phyloP scores from a whole-genome alignment of 2,329 filamentous ascomycete genomes.

The Monosporascus sp. region DNA sequence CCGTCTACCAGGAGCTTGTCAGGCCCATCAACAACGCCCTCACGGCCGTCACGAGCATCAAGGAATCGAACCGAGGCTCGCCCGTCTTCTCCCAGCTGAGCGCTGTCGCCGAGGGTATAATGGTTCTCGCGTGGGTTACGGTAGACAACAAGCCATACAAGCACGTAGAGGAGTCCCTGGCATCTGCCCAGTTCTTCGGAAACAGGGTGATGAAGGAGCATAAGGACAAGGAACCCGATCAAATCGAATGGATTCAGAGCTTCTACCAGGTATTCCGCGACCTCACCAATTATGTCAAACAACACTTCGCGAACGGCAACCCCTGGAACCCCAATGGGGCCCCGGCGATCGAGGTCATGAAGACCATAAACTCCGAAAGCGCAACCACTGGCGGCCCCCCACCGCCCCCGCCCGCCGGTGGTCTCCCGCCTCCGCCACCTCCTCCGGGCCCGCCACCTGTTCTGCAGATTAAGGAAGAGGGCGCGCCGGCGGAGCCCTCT shows the following conservation, averaged over 20 bases:
- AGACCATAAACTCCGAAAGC: slow-evolving; percentile 48
- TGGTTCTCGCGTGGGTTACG: slow-evolving; percentile 84
- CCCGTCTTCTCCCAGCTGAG: slow-evolving; percentile 76
- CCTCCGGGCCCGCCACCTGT: slow-evolving; percentile 65
- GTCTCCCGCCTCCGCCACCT: slow-evolving; percentile 63
- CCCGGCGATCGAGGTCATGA: slow-evolving; percentile 61
- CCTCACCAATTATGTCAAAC: slow-evolving; percentile 76
- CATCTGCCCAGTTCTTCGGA: slow-evolving; percentile 86
- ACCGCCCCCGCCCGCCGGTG: slow-evolving; percentile 46
- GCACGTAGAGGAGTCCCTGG: slow-evolving; percentile 76
- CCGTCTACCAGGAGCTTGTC: slow-evolving; percentile 68
- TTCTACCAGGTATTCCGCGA: slow-evolving; percentile 89
- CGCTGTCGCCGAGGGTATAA: slow-evolving; percentile 84
- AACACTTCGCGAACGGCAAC: slow-evolving; percentile 72
- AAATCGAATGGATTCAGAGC: slow-evolving; percentile 85
- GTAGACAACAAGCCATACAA: slow-evolving; percentile 78
- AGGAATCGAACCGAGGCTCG: slow-evolving; percentile 73
- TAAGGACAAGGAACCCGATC: slow-evolving; percentile 72
- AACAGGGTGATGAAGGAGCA: slow-evolving; percentile 89
- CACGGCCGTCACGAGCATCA: slow-evolving; percentile 71
- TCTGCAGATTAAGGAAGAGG: slow-evolving; percentile 50
- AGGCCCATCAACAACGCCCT: slow-evolving; percentile 83
- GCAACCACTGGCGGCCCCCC: slow-evolving; percentile 37
- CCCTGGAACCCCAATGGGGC: slow-evolving; percentile 79
- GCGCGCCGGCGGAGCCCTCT: slow-evolving; percentile 37